Evolutionary conservation across 2,329 filamentous ascomycete species (phyloP).

Genomic region (Ascochyta pisi): DNA sequence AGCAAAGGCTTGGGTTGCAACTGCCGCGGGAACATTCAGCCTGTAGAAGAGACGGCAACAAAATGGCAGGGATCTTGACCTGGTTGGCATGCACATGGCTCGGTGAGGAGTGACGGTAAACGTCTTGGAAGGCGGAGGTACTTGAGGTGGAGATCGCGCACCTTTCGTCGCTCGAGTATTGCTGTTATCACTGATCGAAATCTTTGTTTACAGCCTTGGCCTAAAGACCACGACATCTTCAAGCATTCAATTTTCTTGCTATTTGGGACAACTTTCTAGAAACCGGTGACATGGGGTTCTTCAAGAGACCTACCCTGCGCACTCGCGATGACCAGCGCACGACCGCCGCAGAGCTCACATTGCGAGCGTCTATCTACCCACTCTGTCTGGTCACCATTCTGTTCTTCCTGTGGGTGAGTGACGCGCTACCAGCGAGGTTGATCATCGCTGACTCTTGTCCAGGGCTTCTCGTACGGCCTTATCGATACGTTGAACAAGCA

Average conservation of each 20-base stretch:
- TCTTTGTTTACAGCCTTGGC: neutral
- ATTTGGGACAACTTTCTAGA: neutral
- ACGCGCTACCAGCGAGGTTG: neutral
- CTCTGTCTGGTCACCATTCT: slow-evolving; percentile 70
- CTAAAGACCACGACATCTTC: no score
- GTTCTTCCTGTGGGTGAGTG: slow-evolving; percentile 67
- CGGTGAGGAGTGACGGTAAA: slow-evolving; percentile 1
- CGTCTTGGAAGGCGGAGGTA: slow-evolving; percentile 17
- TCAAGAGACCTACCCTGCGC: slow-evolving; percentile 39
- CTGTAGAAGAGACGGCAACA: slow-evolving; percentile 13
- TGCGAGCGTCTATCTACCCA: slow-evolving; percentile 71
- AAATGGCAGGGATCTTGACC: slow-evolving; percentile 6
- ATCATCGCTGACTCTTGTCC: neutral
- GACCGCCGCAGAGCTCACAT: slow-evolving; percentile 66
- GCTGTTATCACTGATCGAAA: neutral
- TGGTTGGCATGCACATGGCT: slow-evolving; percentile 20
- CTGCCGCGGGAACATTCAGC: slow-evolving; percentile 11
- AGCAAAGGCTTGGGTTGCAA: slow-evolving; percentile 27
- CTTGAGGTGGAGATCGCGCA: slow-evolving; percentile 13
- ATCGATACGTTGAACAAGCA: slow-evolving; percentile 62
- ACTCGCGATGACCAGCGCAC: slow-evolving; percentile 55
- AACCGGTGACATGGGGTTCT: slow-evolving; percentile 36
- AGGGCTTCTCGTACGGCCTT: slow-evolving; percentile 63
- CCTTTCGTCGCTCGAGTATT: neutral
- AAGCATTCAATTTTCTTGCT: neutral